These are phyloP conservation scores for Skeletonema grethae DNA, from an alignment of 108 stramenopile genomes.

Conservation along the genomic window DNA sequence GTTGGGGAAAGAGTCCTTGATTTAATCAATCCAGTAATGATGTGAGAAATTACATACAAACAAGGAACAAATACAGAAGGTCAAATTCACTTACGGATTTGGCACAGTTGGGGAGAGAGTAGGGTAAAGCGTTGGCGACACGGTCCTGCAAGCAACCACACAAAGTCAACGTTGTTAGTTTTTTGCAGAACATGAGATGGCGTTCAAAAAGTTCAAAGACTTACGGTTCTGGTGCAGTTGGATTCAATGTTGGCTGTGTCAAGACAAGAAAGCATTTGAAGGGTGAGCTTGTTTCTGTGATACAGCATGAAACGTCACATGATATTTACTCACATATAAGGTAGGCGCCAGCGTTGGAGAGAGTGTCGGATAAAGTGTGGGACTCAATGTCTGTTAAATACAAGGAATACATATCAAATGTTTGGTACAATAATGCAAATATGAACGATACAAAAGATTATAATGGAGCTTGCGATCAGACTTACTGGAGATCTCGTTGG, in stretches of 20 bases:
- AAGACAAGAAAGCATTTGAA: not conserved
- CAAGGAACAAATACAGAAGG: not conserved
- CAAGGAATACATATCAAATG: not conserved
- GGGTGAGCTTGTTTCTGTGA: not conserved
- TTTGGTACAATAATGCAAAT: not conserved
- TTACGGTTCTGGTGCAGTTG: slow-evolving; percentile 1
- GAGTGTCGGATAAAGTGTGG: not conserved
- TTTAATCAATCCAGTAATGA: not conserved
- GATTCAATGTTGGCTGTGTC: not conserved
- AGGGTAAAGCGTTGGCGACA: not conserved
- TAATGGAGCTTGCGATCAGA: not conserved
- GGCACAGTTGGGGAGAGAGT: not conserved
- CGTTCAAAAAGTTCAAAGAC: not conserved
- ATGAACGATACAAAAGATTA: not conserved
- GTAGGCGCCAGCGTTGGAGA: not conserved
- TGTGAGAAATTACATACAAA: not conserved
- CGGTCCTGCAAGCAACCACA: not conserved
- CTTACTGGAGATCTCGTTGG: not conserved
- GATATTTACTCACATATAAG: not conserved
- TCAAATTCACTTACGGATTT: not conserved
- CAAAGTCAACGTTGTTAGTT: not conserved
- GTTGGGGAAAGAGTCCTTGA: not conserved
- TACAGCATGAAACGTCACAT: not conserved
- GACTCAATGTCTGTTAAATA: not conserved
- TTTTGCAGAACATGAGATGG: not conserved